Base-by-base conservation (phyloP, 177 flowering plant species). In the Vitis hybrid region DNA sequence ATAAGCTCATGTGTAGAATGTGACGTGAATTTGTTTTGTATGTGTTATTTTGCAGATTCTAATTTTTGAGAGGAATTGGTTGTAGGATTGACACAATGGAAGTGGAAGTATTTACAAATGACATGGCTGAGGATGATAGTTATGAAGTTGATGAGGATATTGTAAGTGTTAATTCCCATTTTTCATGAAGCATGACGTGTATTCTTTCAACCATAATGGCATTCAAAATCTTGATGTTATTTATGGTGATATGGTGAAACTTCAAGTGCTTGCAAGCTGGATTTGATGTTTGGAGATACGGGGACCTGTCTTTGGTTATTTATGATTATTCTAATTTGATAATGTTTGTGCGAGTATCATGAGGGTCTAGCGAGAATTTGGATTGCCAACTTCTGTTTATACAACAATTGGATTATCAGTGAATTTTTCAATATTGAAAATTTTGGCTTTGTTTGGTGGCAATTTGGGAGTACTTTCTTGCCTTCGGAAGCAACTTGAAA, bases 41-140 rank as follows among this genome's bases (percentile, higher is more conserved):
- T 19, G 11, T 60, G 3, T 31, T 11, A n/a, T 51, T 18, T 29
- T 51, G 65, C 65, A 15, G 65, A 33, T 13, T 53, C 53, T 70
- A 33, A 45, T 55, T 70, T 5, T 39, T 39, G 45, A 5, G 61
- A 20, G 19, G 45, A 55, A 51, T 2, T 10, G 5, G 15, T 29
- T 31, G 39, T 18, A 13, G 3, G 29, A 13, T 7, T 50, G 19
- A 26, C 15, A 69, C 61, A 49, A 83, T 83, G 86, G 86, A 83
- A 62, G 72, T 81, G 69, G 83, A 76, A 66, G 78, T 83, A 19
- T 73, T 75, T 13, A 50, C 81, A 14, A 71, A 74, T 29, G 79
- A 59, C 22, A 15, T 77, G 6, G 48, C 76, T 6, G 86, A 83
- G 31, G 86, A 81, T 64, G 80, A 80, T 15, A 14, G 50, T 22